phyloP scores from a whole-genome alignment of 768 basidiomycete genomes.

The Glaciozyma martinii region DNA sequence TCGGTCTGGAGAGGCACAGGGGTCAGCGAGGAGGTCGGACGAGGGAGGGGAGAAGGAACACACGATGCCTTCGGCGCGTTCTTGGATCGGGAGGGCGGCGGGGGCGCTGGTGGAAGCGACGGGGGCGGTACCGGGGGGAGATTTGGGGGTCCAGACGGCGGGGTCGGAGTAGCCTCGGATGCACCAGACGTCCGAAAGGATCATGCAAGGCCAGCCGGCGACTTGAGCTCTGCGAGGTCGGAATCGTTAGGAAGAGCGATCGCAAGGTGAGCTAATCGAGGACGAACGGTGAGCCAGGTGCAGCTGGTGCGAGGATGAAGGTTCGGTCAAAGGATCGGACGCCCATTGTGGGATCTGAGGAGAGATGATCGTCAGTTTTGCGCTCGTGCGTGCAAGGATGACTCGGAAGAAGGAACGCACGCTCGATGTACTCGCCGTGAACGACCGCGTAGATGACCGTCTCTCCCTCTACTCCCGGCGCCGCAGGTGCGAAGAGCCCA shows the following conservation, averaged over 20 bases:
- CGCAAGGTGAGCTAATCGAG: background rate
- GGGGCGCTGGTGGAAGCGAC: constrained; percentile 34
- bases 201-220: constrained; percentile 79
- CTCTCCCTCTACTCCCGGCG: constrained; percentile 38
- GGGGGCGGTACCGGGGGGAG: constrained; percentile 37
- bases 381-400: background rate
- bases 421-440: constrained; percentile 85
- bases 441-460: constrained; percentile 57
- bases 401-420: constrained; percentile 46
- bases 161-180: constrained; percentile 75
- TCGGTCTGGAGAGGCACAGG: constrained; percentile 48
- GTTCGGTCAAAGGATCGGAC: constrained; percentile 87
- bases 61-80: constrained; percentile 25
- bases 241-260: background rate
- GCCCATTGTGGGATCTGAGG: constrained; percentile 59
- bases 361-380: background rate
- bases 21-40: background rate
- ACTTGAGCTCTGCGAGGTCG: constrained; percentile 53
- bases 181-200: constrained; percentile 79
- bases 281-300: constrained; percentile 72
- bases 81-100: constrained; percentile 2
- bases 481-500: constrained; percentile 41
- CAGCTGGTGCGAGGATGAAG: constrained; percentile 73
- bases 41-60: background rate
- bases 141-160: constrained; percentile 58